These are phyloP conservation scores for Fraxinus latifolia DNA, from an alignment of 305 asterid genomes.

Conservation along the genomic window DNA sequence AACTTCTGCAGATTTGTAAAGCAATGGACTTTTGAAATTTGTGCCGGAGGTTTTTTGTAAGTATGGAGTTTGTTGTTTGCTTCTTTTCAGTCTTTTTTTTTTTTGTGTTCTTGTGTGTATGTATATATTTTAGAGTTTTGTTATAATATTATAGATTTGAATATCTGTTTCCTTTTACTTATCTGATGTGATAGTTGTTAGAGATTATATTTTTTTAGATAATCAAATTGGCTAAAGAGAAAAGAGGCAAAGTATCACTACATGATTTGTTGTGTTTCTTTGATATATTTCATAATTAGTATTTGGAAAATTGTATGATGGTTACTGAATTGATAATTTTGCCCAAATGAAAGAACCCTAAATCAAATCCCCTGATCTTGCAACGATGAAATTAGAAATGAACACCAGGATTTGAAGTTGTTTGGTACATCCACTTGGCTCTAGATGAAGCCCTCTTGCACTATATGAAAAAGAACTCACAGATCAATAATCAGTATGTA, in stretches of 20 bases:
- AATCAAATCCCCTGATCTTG: not conserved
- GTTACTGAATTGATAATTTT: not conserved
- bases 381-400: not conserved
- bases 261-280: not conserved
- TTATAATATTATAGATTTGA: not conserved
- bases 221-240: not conserved
- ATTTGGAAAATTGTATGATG: not conserved
- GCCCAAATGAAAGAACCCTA: not conserved
- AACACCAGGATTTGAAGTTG: not conserved
- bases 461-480: not conserved
- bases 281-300: not conserved
- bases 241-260: not conserved
- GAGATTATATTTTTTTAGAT: not conserved
- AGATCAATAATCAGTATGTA: not conserved
- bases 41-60: not conserved
- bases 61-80: not conserved
- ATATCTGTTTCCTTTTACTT: not conserved
- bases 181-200: not conserved
- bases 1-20: slow-evolving; percentile 2
- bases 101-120: not conserved
- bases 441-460: not conserved
- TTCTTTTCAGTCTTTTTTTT: not conserved
- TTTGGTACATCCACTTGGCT: not conserved
- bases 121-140: not conserved
- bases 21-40: not conserved